Conservation (phyloP, 306 rosid genomes). For the Corylus heterophylla region DNA sequence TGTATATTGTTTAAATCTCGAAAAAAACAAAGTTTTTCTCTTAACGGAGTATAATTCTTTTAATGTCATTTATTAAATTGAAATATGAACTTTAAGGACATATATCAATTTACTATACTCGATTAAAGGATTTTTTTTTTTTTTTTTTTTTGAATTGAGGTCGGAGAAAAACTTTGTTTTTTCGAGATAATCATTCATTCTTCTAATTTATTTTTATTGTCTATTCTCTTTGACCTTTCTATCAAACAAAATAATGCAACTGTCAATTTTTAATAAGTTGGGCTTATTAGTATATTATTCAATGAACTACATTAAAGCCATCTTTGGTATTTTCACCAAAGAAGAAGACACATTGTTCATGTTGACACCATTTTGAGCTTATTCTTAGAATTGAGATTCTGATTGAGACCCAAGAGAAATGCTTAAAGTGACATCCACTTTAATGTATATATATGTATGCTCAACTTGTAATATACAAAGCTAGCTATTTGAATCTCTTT, state of each 20-base stretch:
- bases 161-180: too few relatives aligned
- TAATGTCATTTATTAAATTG: too few relatives aligned
- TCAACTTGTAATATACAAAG: neutral
- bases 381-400: neutral
- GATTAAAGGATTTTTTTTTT: accelerated
- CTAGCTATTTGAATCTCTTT: neutral
- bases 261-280: neutral
- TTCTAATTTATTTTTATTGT: neutral
- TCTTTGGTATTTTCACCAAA: neutral
- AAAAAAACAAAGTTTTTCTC: too few relatives aligned
- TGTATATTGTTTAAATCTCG: neutral
- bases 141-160: too few relatives aligned
- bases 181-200: neutral
- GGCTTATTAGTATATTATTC: neutral
- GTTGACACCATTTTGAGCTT: neutral
- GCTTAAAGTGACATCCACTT: neutral
- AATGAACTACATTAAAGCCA: neutral
- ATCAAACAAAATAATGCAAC: neutral
- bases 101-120: too few relatives aligned
- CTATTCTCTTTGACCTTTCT: neutral
- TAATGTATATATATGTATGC: neutral
- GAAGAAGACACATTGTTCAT: neutral
- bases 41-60: too few relatives aligned
- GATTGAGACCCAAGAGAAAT: neutral
- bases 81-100: too few relatives aligned